Evolutionary conservation across 2,329 filamentous ascomycete species (phyloP), one percentile per base, ranked within the genome.

Genomic region (Trichoderma hamatum): DNA sequence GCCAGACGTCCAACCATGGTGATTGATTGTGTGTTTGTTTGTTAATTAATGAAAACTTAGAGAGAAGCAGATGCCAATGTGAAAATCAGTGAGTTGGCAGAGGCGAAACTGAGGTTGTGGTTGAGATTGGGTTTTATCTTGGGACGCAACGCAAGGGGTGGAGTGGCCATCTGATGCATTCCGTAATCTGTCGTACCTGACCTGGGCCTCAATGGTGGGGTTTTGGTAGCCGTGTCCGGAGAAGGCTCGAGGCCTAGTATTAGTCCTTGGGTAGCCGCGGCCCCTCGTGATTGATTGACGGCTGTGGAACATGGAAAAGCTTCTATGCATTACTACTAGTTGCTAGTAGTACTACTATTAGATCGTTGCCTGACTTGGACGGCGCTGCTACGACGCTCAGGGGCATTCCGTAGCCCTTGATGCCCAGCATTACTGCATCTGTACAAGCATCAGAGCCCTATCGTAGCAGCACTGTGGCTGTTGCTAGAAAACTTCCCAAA

Each of bases 1-100:
- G 83, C 81, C 28, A 89, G 81, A 75, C 86, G 86, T 73, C 86
- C 86, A 61, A 77, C 71, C 72, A 76, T 73, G 69, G 72, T 67
- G 55, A 39, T 21, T 36, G 43, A 34, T 9, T 13, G 43, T 34
- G 26, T 52, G 14, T 6, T 28, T 28, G 46, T 3, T 19, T 49
- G 46, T 13, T 21, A 7, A n/a, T 3, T 16, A 19, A 11, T 16
- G n/a, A 32, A 13, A 5, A 21, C 36, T 16, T 5, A 49, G 13
- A 10, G 39, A 26, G 49, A 54, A 54, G n/a, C 14, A 11, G 28
- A 32, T 11, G 14, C 0, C 6, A 32, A 32, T n/a, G 11, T 19
- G 28, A 32, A 32, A 10, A 30, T 32, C 13, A 32, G 19, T 3
- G 24, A 43, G 39, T 6, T n/a, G 28, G 26, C 46, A 21, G 30